Evolutionary conservation across 2,329 filamentous ascomycete species (phyloP), one percentile per base, ranked within the genome.

Genomic region (Cylindrodendrum hubeiense): DNA sequence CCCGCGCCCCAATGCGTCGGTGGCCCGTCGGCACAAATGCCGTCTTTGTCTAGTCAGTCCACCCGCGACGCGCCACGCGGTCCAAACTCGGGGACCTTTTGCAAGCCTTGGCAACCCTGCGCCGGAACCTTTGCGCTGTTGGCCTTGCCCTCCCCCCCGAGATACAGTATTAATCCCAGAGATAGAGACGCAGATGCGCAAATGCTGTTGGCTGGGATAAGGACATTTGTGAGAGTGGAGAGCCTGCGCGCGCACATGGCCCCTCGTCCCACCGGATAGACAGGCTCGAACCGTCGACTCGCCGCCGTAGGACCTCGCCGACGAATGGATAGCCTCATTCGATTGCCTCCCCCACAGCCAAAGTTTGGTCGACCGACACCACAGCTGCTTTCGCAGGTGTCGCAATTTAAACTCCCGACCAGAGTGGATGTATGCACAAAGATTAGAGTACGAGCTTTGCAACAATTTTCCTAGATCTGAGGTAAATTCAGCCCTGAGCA

Each of bases 41-140:
- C 60, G 47, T 54, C 60, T 63, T 63, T 19, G 60, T 58, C 60
- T 52, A 63, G 60, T 63, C 60, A 58, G 60, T 43, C 60, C 60
- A 37, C 51, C 51, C 22, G 19, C 56, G 39, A 47, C 47, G 39
- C 46, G n/a, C 22, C 44, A 28, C 43, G 13, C 43, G 53, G 54
- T 21, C n/a, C 49, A 30, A 53, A 26, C 60, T 63, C 60, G 54
- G 60, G 55, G 60, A 53, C 58, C 60, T 54, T 63, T 63, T 63
- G 60, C 54, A 63, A 52, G 46, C 9, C 60, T 63, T 63, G 60
- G 60, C 60, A 43, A 34, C 46, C 37, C 34, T 37, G 22, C 50
- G 15, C 19, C 28, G 26, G 50, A 41, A 53, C 37, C 50, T 53
- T 53, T 53, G 50, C 34, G 37, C 3, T 9, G 15, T 33, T 33